Evolutionary conservation across 2,329 filamentous ascomycete genomes (phyloP), one percentile per base, ranked within the genome.

Genomic region (Beauveria medogensis): DNA sequence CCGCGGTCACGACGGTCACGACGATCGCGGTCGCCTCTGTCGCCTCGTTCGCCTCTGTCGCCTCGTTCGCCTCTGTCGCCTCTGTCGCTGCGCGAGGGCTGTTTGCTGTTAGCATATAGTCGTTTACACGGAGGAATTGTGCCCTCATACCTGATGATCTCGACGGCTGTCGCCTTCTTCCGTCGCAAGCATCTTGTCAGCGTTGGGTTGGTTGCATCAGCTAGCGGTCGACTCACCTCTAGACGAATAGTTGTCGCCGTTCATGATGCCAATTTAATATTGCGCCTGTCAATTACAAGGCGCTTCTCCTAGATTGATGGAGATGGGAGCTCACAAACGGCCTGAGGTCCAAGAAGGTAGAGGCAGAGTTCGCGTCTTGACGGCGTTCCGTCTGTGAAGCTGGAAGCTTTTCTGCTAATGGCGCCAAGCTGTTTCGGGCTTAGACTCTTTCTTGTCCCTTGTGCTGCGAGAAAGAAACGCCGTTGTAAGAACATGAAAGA

Each of bases 191-290:
- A 37, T 28, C 52, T 59, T 47, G 62, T 66, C 67, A 68, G 69
- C 64, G 65, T 68, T 30, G 48, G 62, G 63, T 60, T 66, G 67
- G 65, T 55, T 50, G 47, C 20, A 7, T 14, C 26, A 34, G 51
- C 8, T 40, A 34, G 46, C 55, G 59, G 62, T 61, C 53, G 67
- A 71, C 78, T 74, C 79, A 90, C 90, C 89, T 84, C 90, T 84
- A 68, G 88, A 86, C 71, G 86, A 85, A 75, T 92, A 93, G 74
- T 81, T 88, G 74, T 93, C 90, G 72, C 89, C 90, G 88, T 93
- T 93, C 90, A 94, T 94, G 63, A 63, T 84, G 60, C 52, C 53
- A 64, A 64, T 64, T 63, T 20, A 3, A 14, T 28, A 52, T 56
- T 50, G 47, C 60, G 60, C 53, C 54, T 62, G 62, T 55, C 37